Base-by-base conservation (phyloP, 306 rosid species). In the Sesbania bispinosa region DNA sequence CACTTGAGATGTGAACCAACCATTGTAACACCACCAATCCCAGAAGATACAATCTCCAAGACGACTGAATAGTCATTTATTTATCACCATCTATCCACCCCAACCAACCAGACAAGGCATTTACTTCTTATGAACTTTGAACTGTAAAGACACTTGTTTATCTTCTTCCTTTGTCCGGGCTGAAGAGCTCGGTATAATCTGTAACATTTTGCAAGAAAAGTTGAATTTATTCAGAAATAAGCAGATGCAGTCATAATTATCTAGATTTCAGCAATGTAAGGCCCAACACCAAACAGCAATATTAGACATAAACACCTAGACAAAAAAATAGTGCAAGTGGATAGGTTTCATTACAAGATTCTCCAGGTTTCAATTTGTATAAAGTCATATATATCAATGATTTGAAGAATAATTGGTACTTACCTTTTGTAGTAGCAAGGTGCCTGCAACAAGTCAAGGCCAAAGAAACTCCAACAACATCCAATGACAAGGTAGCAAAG, bases 401-500 rank as follows among this genome's bases (percentile, higher is more conserved):
- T 18, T 19, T 16, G 8, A 64, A 50, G 9, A 67, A 55, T 18
- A 33, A 21, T 21, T 11, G 54, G n/a, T 7, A 66, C 85, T 80
- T 11, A 89, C 96, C 87, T 81, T 80, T 80, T 29, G 82, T 80
- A 86, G 84, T 85, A 69, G 89, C 86, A 81, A 83, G 72, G 72
- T 73, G 85, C 90, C 96, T 58, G 91, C 96, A 86, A 84, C 84
- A 83, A 80, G 85, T 86, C 90, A 85, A 83, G 77, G 89, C 86
- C 87, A 86, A 79, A 80, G 71, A 75, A 46, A 83, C 97, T 85
- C 97, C 96, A 86, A 83, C 76, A 77, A 81, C 75, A 76, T 77
- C 63, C 85, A 85, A 61, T 76, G 86, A 80, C 82, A 79, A 82
- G 76, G 87, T 84, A 81, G 82, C 92, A 85, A 81, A 82, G 79